Evolutionary conservation across 2,329 filamentous ascomycete genomes (phyloP), one percentile per base, ranked within the genome.

Genomic region (Fusarium sp.): DNA sequence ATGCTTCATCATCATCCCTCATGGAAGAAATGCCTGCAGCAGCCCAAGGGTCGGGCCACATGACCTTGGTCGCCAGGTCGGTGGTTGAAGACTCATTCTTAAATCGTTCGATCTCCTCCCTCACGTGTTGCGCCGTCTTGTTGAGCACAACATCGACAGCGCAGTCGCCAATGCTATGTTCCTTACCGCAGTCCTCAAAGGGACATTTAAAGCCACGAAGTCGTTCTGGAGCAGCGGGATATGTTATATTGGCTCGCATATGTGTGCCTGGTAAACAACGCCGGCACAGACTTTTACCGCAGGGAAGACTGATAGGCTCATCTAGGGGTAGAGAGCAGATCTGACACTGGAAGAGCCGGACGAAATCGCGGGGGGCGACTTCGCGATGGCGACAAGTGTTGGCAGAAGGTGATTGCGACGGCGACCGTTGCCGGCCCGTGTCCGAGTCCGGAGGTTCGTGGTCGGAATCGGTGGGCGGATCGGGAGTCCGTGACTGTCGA

Each of bases 161-260:
- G 81, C 93, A 97, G 77, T 97, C 94, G 7, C 87, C 92, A 23
- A 91, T 78, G 1, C 94, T 91, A 82, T 97, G 95, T 62, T 94
- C 92, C 66, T 86, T 86, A 19, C 81, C 82, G 75, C 94, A 97
- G 5, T 86, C 85, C 14, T 80, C 65, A 69, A 94, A 91, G 1
- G 93, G 92, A 78, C 95, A 98, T n/a, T 80, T 82, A 76, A 97
- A 93, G 1, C 91, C 93, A 74, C 89, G 85, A 44, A 90, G 84
- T 42, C 94, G 88, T 45, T 88, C 89, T 11, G 90, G 88, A 3
- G 87, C 86, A 21, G 89, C 90, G 2, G 94, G 94, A 80, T 95
- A 97, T 4, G 93, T 92, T 64, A 97, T 93, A 69, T 93, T 90
- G 52, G 84, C 84, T 48, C 94, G 88, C 21, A 86, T 80, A 75